Conservation (phyloP, 805 yeast genomes). For the Schizosaccharomyces osmophilus region DNA sequence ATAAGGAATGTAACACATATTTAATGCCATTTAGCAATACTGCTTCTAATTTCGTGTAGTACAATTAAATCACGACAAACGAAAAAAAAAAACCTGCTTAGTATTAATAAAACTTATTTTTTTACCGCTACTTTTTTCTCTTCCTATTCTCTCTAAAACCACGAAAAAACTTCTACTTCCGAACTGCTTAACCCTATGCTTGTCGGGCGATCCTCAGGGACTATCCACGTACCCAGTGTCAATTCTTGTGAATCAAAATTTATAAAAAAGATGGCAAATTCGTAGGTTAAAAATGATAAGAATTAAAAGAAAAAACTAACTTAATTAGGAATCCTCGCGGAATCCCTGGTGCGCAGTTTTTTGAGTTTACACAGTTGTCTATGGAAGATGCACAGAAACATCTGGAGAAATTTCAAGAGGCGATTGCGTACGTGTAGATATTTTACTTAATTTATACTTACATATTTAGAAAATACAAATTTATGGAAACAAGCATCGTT, state of each 20-base stretch:
- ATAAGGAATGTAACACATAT: too few species aligned
- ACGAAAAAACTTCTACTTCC: too few species aligned
- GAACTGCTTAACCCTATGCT: too few species aligned
- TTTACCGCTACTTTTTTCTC: too few species aligned
- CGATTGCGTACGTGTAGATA: not conserved
- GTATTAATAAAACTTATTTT: too few species aligned
- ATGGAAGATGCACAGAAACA: slow-evolving; percentile 49
- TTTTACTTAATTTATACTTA: slow-evolving; percentile 9
- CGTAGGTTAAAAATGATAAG: not conserved
- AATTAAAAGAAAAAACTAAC: not conserved
- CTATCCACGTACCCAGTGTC: too few species aligned
- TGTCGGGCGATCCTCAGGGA: too few species aligned
- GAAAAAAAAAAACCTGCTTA: too few species aligned
- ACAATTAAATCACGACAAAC: too few species aligned
- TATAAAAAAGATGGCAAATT: not conserved
- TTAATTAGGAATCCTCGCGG: slow-evolving; percentile 51
- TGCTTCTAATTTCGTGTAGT: too few species aligned
- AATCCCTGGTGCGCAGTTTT: slow-evolving; percentile 87
- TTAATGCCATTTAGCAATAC: too few species aligned
- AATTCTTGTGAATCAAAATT: not conserved
- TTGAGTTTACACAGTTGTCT: slow-evolving; percentile 55
- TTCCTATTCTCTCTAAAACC: too few species aligned
- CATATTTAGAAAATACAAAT: slow-evolving; percentile 8
- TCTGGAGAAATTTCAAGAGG: slow-evolving; percentile 54
- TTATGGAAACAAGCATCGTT: slow-evolving; percentile 19